phyloP scores from a whole-genome alignment of 83 land plant genomes.

The Larix sibirica region DNA sequence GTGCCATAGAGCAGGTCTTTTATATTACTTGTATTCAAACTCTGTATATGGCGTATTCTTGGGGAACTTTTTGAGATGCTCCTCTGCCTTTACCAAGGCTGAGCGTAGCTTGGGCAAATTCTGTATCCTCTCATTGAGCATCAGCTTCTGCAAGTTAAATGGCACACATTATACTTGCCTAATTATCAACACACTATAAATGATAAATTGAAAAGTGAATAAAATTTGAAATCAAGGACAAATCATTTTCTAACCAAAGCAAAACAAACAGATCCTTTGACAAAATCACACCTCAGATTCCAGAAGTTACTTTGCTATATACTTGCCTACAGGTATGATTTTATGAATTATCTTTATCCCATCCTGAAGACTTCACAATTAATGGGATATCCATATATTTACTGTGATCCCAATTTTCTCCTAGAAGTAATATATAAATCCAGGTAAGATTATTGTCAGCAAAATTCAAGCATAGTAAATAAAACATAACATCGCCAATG shows the following conservation, averaged over 20 bases:
- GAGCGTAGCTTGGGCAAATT: conserved; percentile 60
- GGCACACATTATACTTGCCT: neutral
- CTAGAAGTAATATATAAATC: neutral
- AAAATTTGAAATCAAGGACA: no score
- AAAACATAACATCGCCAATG: no score
- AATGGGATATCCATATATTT: neutral
- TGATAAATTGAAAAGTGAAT: neutral
- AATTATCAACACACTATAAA: neutral
- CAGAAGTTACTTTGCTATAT: neutral
- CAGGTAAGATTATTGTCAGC: no score
- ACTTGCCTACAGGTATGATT: neutral
- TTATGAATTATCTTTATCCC: neutral
- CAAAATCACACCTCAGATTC: neutral
- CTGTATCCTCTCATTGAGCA: conserved; percentile 91
- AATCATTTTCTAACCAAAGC: neutral
- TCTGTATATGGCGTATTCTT: conserved; percentile 68
- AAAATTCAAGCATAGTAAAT: neutral
- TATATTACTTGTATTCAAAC: conserved; percentile 60
- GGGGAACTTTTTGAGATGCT: conserved; percentile 51
- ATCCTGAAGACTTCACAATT: neutral
- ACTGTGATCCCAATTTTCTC: neutral
- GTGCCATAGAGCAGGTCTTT: no score
- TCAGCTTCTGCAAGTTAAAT: conserved; percentile 63
- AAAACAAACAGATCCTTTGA: neutral
- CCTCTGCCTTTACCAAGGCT: conserved; percentile 86